Conservation (phyloP, 192 early-diverging fungal species). For the Spinellus fusiger region DNA sequence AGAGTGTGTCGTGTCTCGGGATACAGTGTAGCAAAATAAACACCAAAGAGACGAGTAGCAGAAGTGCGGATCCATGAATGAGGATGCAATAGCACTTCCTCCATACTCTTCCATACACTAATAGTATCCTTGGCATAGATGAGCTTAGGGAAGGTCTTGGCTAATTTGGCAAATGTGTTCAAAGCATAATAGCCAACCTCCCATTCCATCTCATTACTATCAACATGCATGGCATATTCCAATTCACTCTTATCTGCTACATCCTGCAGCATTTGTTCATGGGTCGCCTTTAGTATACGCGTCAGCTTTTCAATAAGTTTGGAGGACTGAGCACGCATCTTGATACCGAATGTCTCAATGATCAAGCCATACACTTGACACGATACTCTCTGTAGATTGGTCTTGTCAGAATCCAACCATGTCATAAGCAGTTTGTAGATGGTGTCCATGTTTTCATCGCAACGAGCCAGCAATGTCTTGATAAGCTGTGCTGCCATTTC, state of each 20-base stretch:
- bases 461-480: slow-evolving; percentile 56
- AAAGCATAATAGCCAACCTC: slow-evolving; percentile 80
- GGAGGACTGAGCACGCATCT: slow-evolving; percentile 47
- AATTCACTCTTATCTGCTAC: slow-evolving; percentile 44
- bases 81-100: slow-evolving; percentile 73
- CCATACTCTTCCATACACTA: slow-evolving; percentile 62
- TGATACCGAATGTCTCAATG: slow-evolving; percentile 69
- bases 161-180: slow-evolving; percentile 67
- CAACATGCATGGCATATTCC: slow-evolving; percentile 50
- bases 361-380: slow-evolving; percentile 82
- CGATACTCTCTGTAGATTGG: slow-evolving; percentile 69
- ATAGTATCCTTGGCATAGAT: slow-evolving; percentile 43
- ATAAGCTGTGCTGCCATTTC: slow-evolving; percentile 80
- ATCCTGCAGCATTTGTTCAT: slow-evolving; percentile 4
- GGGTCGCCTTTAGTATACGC: slow-evolving; percentile 38
- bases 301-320: slow-evolving; percentile 46
- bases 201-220: slow-evolving; percentile 63
- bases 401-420: slow-evolving; percentile 66
- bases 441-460: slow-evolving; percentile 57
- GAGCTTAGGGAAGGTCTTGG: slow-evolving; percentile 47
- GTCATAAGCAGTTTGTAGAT: slow-evolving; percentile 64
- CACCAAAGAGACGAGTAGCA: slow-evolving; percentile 65
- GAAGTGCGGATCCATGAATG: slow-evolving; percentile 86
- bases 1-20: slow-evolving; percentile 33
- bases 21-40: slow-evolving; percentile 69